A percentile compares a stretch with the other conserved stretches of the same genome.
Evolutionary conservation across 2,329 filamentous ascomycete genomes (phyloP).

Genomic region (Hypoxylon sp.): DNA sequence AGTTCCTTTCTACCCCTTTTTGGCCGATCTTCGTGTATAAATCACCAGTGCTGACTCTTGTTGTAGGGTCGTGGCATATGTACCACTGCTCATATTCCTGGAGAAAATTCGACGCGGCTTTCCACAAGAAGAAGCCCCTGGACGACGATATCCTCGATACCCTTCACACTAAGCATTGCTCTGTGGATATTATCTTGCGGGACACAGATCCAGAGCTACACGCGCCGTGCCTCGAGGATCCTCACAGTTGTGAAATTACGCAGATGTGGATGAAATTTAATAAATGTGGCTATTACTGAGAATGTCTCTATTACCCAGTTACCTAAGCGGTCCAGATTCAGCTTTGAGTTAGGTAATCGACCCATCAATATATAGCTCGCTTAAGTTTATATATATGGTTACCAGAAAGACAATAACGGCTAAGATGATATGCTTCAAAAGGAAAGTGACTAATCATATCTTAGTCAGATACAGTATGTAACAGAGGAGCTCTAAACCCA

Average conservation of each 20-base stretch:
- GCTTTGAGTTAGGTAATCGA: no score
- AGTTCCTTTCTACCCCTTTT: background rate
- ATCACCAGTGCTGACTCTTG: background rate
- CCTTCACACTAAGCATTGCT: slow-evolving; percentile 15
- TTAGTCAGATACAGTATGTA: background rate
- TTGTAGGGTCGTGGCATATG: slow-evolving; percentile 22
- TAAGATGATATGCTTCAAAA: background rate
- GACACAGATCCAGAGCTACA: slow-evolving; percentile 11
- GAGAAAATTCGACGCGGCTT: slow-evolving; percentile 19
- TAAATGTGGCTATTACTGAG: slow-evolving; percentile 23
- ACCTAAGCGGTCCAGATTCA: no score
- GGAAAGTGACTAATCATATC: background rate
- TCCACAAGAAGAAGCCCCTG: slow-evolving; percentile 17
- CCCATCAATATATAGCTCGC: no score
- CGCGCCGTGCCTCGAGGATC: slow-evolving; percentile 16
- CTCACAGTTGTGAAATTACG: slow-evolving; percentile 17
- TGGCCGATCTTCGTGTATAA: background rate
- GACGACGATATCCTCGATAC: slow-evolving; percentile 27
- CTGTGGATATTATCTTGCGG: slow-evolving; percentile 17
- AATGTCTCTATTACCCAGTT: background rate
- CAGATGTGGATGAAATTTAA: slow-evolving; percentile 30
- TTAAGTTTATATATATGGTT: no score
- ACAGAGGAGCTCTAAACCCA: background rate
- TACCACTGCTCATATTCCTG: slow-evolving; percentile 26
- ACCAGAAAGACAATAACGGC: background rate